Conservation (phyloP, 768 basidiomycete genomes). For the Austroboletus festivus region DNA sequence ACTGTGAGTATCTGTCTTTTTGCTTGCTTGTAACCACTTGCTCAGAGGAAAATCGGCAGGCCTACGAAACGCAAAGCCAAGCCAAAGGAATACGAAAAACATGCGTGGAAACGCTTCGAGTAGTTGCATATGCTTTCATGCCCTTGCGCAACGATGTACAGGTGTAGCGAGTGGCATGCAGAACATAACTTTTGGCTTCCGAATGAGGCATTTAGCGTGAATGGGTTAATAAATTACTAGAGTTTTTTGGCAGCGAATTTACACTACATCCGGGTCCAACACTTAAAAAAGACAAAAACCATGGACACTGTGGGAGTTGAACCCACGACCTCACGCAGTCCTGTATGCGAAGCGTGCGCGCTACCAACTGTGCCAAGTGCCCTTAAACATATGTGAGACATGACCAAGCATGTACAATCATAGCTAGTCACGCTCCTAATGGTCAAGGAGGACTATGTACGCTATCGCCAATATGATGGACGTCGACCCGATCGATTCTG, state of each 20-base stretch:
- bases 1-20: slow-evolving; percentile 40
- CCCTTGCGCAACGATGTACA: background rate
- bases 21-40: slow-evolving; percentile 33
- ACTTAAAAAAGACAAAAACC: slow-evolving; percentile 14
- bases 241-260: too few relatives aligned
- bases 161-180: too few relatives aligned
- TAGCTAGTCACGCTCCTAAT: slow-evolving; percentile 2
- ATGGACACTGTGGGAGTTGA: slow-evolving; percentile 45
- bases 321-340: slow-evolving; percentile 56
- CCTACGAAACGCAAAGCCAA: slow-evolving; percentile 38
- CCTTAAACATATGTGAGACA: slow-evolving; percentile 24
- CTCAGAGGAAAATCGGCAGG: slow-evolving; percentile 8
- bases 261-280: too few relatives aligned
- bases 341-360: slow-evolving; percentile 54
- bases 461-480: slow-evolving; percentile 23
- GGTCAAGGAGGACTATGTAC: background rate
- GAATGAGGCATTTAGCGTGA: too few relatives aligned
- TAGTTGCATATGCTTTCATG: slow-evolving; percentile 2
- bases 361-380: slow-evolving; percentile 61
- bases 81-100: slow-evolving; percentile 70
- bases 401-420: background rate
- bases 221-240: too few relatives aligned
- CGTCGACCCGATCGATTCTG: slow-evolving; percentile 28
- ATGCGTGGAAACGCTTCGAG: slow-evolving; percentile 76
- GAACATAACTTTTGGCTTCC: too few relatives aligned